Percentiles rank a stretch among this genome's conserved stretches.
Evolutionary conservation across 2,329 filamentous ascomycete species (phyloP).

Genomic region (Claviceps pazoutovae): DNA sequence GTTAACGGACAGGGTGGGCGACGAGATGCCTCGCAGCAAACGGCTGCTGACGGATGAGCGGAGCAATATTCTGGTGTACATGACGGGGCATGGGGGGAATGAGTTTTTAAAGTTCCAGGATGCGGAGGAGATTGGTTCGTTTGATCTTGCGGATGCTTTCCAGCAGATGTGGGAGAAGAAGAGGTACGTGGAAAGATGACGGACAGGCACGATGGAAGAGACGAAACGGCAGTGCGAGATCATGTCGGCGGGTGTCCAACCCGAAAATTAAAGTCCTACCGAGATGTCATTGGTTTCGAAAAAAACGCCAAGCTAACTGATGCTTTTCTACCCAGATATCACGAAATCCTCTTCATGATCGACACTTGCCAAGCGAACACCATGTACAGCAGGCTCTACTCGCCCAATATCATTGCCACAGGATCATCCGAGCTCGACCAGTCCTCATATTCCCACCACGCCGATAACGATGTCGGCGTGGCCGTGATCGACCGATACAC

Average conservation of each 20-base stretch:
- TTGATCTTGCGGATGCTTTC: conserved; percentile 92
- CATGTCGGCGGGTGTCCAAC: no score
- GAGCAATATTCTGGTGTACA: conserved; percentile 95
- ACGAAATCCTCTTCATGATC: conserved; percentile 99
- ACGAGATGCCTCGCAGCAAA: conserved; percentile 91
- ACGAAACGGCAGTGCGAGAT: no score
- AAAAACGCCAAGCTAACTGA: no score
- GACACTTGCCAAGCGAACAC: conserved; percentile 99
- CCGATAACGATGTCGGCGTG: conserved; percentile 93
- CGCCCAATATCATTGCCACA: conserved; percentile 93
- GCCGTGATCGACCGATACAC: conserved; percentile 98
- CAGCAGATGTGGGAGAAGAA: conserved; percentile 99
- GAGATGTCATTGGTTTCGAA: no score
- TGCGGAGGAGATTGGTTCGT: conserved; percentile 90
- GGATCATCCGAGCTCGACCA: conserved; percentile 94
- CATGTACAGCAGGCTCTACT: conserved; percentile 98
- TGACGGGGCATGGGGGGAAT: conserved; percentile 96
- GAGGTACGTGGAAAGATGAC: conserved; percentile 34
- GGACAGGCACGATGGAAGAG: not conserved
- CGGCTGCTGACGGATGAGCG: conserved; percentile 85
- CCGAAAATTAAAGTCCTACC: no score
- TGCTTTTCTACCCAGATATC: conserved; percentile 44
- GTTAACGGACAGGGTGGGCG: conserved; percentile 83
- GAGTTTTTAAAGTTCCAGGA: conserved; percentile 98
- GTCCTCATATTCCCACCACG: conserved; percentile 93